Evolutionary conservation across 352 stramenopile species (phyloP), one percentile per base, ranked within the genome.

Genomic region (Globisporangium cystogenes): DNA sequence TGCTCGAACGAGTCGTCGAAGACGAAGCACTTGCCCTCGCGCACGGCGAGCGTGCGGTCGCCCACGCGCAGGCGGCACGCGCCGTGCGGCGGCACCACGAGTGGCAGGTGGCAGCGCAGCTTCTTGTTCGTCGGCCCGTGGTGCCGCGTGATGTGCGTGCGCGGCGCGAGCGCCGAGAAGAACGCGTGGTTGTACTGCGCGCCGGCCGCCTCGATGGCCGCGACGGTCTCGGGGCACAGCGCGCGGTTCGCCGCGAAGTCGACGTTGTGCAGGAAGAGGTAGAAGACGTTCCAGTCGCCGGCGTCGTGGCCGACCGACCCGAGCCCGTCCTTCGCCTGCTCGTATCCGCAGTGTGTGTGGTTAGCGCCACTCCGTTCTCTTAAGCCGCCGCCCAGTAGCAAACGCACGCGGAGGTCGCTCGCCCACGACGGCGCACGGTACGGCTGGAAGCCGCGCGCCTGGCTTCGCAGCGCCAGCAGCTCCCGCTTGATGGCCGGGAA

Each of bases 1-100:
- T 99, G 97, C 70, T 99, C 90, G 67, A 98, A 99, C 24, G 86
- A 97, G 76, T 99, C 97, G 69, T 99, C 96, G 57, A 99, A 98
- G 5, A 99, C 62, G 29, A 99, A 77, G n/a, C 90, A 95, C 43
- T 97, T 88, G 47, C 94, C 95, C 59, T 96, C 76, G 41, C 86
- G 51, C 48, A 88, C 90, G 18, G 74, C 33, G 23, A 93, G 64
- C 11, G 75, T 68, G 48, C 93, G 67, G 47, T 77, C 64, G 14
- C 85, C 88, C 20, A 86, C 84, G 26, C 87, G 85, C 24, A 97
- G 67, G 11, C 75, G 65, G 26, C 84, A 90, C 36, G 62, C 29
- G 39, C 39, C 39, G 12, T 55, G 41, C 12, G 62, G 39, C n/a
- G 86, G 88, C 16, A 95, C 84, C n/a, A 96, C 62, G 23, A 97